Conservation (phyloP, 768 basidiomycete species). For the Symmetrospora coprosmae region DNA sequence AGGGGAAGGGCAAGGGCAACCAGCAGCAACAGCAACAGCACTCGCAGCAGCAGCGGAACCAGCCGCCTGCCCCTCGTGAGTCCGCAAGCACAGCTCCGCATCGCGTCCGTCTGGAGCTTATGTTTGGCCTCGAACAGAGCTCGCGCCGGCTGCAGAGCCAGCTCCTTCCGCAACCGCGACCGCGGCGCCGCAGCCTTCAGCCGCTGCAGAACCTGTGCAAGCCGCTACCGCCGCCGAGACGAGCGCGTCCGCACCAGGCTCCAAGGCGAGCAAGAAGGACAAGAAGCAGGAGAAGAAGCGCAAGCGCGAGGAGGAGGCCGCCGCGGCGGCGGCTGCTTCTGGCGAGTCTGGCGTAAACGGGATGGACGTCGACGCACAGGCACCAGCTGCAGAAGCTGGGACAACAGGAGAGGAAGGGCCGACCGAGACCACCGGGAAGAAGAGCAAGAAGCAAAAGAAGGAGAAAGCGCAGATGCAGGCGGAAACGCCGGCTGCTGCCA, state of each 20-base stretch:
- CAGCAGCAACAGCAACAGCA: conserved; percentile 9
- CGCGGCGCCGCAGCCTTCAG: neutral
- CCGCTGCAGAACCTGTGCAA: neutral
- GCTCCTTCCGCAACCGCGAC: neutral
- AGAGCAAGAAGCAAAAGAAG: conserved; percentile 1
- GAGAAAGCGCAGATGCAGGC: neutral
- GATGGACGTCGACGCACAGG: neutral
- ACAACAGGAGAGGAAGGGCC: neutral
- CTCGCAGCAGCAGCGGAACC: neutral
- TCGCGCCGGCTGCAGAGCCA: neutral
- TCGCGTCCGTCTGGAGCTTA: neutral
- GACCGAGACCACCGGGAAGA: neutral
- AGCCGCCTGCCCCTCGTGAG: too few species aligned
- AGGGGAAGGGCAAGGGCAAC: conserved; percentile 5
- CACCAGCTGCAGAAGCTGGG: neutral
- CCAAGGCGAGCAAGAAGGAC: conserved; percentile 2
- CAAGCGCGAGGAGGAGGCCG: neutral
- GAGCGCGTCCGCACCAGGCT: neutral
- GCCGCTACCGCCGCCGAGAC: neutral
- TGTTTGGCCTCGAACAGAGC: neutral
- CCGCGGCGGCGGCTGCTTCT: neutral
- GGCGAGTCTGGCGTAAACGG: neutral
- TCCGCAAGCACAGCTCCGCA: neutral
- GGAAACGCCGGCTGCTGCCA: neutral
- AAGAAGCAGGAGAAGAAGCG: neutral